Evolutionary conservation across 441 rosid genomes (phyloP), one percentile per base, ranked within the genome.

Genomic region (Adansonia grandidieri): DNA sequence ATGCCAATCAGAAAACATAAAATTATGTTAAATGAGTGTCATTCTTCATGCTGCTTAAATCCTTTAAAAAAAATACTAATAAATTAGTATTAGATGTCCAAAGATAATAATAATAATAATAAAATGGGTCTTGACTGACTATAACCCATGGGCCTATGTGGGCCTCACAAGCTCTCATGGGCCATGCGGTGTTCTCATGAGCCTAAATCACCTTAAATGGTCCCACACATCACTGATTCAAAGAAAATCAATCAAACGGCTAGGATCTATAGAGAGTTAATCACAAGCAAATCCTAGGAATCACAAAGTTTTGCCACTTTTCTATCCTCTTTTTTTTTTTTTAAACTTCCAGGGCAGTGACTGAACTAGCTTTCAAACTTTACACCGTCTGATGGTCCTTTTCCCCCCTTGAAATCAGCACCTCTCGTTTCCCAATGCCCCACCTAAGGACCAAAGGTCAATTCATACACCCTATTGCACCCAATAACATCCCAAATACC

Each of bases 341-440:
- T 65, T 1, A 3, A 65, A 40, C 47, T 1, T 44, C 2, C 8
- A 7, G 60, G 71, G 58, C 53, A 15, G 84, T 44, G 57, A 17
- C 47, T 11, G 32, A 28, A 28, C 61, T 28, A 64, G 71, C 74
- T 71, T 50, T 69, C 17, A 22, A 70, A 50, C 60, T 53, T 72
- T n/a, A 69, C 67, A 68, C 82, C 82, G 77, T 75, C 40, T 1
- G 83, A 71, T 86, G 57, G 70, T 2, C 54, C n/a, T 76, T 5
- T 7, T 48, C 32, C 32, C 17, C 62, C 70, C 77, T 84, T 40
- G 85, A 81, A 84, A 85, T 84, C 87, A 82, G 83, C 71, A 60
- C 71, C 79, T 0, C 80, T 22, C 83, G 37, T 32, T 81, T 75
- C 78, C 83, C 84, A 53, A 81, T 14, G 44, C 6, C 62, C 20